phyloP scores from a whole-genome alignment of 768 basidiomycete genomes.

The Boletus sp. region DNA sequence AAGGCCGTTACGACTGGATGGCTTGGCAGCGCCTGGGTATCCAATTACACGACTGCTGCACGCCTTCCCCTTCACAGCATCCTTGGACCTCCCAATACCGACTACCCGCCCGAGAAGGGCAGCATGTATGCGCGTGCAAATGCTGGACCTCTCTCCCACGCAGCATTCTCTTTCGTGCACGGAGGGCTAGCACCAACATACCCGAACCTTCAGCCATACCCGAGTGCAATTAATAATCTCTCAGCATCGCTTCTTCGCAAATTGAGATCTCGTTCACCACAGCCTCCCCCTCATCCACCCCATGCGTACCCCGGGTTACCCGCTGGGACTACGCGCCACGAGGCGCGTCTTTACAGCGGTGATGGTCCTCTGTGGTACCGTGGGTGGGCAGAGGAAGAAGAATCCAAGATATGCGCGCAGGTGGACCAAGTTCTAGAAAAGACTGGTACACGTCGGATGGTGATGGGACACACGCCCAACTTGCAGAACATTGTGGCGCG shows the following conservation, averaged over 20 bases:
- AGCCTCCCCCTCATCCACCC: constrained; percentile 77
- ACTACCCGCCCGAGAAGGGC: constrained; percentile 42
- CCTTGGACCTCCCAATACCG: constrained; percentile 64
- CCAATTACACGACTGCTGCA: constrained; percentile 78
- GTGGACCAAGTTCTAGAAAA: constrained; percentile 68
- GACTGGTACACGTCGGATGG: constrained; percentile 81
- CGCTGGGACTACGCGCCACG: constrained; percentile 56
- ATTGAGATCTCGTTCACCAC: constrained; percentile 61
- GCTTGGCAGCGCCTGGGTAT: constrained; percentile 79
- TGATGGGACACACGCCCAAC: constrained; percentile 97
- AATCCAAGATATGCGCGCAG: constrained; percentile 63
- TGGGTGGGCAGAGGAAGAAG: constrained; percentile 79
- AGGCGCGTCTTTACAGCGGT: constrained; percentile 64
- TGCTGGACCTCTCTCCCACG: constrained; percentile 58
- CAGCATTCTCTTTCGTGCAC: constrained; percentile 89
- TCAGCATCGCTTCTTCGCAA: constrained; percentile 66
- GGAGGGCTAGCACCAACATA: constrained; percentile 85
- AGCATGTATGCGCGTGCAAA: constrained; percentile 31
- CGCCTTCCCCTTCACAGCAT: constrained; percentile 77
- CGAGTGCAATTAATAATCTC: constrained; percentile 75
- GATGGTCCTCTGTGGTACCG: constrained; percentile 95
- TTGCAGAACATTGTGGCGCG: constrained; percentile 82
- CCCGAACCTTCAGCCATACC: constrained; percentile 73
- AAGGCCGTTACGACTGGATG: constrained; percentile 69
- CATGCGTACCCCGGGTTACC: constrained; percentile 73